Conservation (phyloP, 768 basidiomycete genomes). For the Lentinus brumalis region DNA sequence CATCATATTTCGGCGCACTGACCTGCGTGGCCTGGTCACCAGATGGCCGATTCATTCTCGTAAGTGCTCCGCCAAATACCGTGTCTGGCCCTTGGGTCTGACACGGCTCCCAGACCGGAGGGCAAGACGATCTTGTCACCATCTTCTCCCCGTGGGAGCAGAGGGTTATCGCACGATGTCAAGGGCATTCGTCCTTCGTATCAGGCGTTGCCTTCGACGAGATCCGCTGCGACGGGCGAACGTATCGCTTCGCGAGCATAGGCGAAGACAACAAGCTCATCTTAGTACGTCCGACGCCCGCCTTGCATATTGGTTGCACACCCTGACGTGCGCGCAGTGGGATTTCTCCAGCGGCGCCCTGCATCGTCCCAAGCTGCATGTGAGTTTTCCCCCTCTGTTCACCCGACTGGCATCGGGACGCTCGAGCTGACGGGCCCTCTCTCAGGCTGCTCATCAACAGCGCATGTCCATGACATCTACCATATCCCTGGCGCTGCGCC, state of each 20-base stretch:
- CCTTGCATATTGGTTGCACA: constrained; percentile 13
- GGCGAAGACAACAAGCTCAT: constrained; percentile 97
- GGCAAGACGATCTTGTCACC: constrained; percentile 94
- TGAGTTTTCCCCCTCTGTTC: constrained; percentile 24
- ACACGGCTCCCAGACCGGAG: constrained; percentile 68
- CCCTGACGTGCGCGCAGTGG: constrained; percentile 58
- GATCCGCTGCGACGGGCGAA: constrained; percentile 82
- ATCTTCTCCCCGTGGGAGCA: constrained; percentile 96
- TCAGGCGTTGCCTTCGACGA: constrained; percentile 89
- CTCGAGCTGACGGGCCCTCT: not conserved
- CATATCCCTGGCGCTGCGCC: constrained; percentile 69
- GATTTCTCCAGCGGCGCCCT: constrained; percentile 90
- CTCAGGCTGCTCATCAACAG: constrained; percentile 61
- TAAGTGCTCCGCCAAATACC: constrained; percentile 30
- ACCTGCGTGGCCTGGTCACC: constrained; percentile 95
- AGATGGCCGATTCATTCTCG: constrained; percentile 90
- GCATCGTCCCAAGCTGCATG: constrained; percentile 83
- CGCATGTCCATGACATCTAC: constrained; percentile 80
- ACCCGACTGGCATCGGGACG: not conserved
- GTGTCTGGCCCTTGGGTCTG: not conserved
- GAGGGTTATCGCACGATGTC: constrained; percentile 91
- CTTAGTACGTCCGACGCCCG: constrained; percentile 52
- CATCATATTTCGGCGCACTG: constrained; percentile 92
- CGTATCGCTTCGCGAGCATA: constrained; percentile 93
- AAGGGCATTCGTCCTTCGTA: constrained; percentile 96